A percentile compares a stretch with the other conserved stretches of the same genome.
These are phyloP conservation scores for Effrenium voratum DNA, from an alignment of 73 alveolate species.

Conservation along the genomic window DNA sequence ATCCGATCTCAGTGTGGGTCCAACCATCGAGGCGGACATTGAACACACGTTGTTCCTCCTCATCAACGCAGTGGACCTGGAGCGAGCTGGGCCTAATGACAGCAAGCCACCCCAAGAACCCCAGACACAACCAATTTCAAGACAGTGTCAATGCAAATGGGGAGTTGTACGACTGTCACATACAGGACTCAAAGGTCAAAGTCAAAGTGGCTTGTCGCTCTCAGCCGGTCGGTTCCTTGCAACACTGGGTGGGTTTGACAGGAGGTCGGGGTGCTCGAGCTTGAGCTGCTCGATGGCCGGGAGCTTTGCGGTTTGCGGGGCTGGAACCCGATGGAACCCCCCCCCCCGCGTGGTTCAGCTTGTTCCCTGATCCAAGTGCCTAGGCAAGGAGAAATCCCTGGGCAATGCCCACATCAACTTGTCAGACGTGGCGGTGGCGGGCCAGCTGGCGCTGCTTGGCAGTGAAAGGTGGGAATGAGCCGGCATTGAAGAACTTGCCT, in stretches of 20 bases:
- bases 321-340: not conserved
- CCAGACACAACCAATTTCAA: no score
- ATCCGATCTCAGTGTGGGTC: not conserved
- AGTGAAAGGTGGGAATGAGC: no score
- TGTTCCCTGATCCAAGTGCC: no score
- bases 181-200: no score
- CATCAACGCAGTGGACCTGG: conserved; percentile 70
- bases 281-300: conserved; percentile 31
- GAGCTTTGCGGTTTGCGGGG: not conserved
- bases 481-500: no score
- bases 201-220: no score
- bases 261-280: conserved; percentile 47
- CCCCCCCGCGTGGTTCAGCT: no score
- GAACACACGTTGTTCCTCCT: conserved; percentile 58
- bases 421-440: conserved; percentile 17
- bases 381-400: conserved; percentile 16
- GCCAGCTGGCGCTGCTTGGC: not conserved
- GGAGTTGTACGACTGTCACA: no score
- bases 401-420: conserved; percentile 23
- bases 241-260: not conserved
- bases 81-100: not conserved
- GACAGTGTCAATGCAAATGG: no score
- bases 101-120: not conserved
- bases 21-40: conserved; percentile 37
- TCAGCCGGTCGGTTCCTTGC: no score